phyloP scores from a whole-genome alignment of 768 basidiomycete species.

The Leccinum longicurvipes region DNA sequence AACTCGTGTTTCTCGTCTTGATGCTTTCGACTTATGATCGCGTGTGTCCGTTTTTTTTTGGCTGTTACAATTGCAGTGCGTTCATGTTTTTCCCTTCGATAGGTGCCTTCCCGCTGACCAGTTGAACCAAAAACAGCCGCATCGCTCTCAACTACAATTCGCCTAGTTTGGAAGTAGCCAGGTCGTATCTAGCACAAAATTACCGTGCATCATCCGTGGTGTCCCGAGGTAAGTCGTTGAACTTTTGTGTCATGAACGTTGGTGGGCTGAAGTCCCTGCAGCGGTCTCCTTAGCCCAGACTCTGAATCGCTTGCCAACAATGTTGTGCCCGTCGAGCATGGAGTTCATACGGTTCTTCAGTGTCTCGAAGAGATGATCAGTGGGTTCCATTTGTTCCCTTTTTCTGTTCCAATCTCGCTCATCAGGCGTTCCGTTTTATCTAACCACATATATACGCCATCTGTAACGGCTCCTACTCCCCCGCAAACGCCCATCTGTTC shows the following conservation, averaged over 20 bases:
- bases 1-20: not conserved
- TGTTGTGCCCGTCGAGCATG: conserved; percentile 71
- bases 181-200: conserved; percentile 58
- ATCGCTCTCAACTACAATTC: not conserved
- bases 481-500: not conserved
- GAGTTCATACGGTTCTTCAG: conserved; percentile 50
- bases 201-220: conserved; percentile 68
- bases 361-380: conserved; percentile 79
- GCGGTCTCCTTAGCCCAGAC: conserved; percentile 73
- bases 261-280: conserved; percentile 26
- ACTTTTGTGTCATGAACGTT: conserved; percentile 1
- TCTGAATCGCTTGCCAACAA: conserved; percentile 67
- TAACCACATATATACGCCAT: not conserved
- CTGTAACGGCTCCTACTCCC: not conserved
- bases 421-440: not conserved
- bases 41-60: not conserved
- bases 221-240: conserved; percentile 56
- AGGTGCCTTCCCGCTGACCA: not conserved
- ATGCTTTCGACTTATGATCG: not conserved
- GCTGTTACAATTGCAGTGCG: conserved; percentile 47
- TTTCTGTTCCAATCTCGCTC: not conserved
- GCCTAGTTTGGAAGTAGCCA: conserved; percentile 76
- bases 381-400: conserved; percentile 34
- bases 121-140: not conserved
- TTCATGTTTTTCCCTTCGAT: not conserved